A percentile compares a stretch with the other conserved stretches of the same genome.
phyloP scores from a whole-genome alignment of 139 green algal species.

The Picochlorum sp. region DNA sequence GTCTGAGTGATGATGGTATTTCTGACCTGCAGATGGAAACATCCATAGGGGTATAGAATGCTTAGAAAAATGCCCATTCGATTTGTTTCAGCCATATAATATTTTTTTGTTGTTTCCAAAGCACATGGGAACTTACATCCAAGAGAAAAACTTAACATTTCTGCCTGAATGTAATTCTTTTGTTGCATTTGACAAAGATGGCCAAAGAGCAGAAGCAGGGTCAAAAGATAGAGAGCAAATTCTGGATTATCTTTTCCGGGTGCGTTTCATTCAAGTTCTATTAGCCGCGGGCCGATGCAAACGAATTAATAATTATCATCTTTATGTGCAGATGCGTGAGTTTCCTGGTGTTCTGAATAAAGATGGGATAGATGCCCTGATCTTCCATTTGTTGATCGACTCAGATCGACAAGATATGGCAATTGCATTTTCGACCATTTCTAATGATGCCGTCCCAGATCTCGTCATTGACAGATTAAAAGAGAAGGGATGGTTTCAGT shows the following conservation, averaged over 20 bases:
- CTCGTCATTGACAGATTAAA: conserved; percentile 1
- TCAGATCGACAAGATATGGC: conserved; percentile 9
- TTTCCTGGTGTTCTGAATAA: conserved; percentile 8
- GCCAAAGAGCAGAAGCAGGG: too few species aligned
- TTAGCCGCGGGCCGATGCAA: too few species aligned
- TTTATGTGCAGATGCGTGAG: too few species aligned
- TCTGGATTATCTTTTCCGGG: conserved; percentile 24
- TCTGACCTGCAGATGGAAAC: neutral
- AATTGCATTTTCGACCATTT: conserved; percentile 18
- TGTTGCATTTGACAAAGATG: too few species aligned
- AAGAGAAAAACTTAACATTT: too few species aligned
- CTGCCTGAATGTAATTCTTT: too few species aligned
- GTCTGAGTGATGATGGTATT: too few species aligned
- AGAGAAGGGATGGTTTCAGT: conserved; percentile 12
- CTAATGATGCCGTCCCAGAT: conserved; percentile 9
- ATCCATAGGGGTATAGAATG: neutral
- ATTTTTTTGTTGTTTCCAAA: neutral
- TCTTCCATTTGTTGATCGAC: conserved; percentile 46
- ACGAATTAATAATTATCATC: too few species aligned
- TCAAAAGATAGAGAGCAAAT: too few species aligned
- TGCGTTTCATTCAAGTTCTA: too few species aligned
- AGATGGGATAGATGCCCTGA: conserved; percentile 51
- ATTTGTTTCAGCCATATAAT: neutral
- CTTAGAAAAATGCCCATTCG: neutral
- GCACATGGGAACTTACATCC: neutral